A percentile compares a stretch with the other conserved stretches of the same genome.
These are phyloP conservation scores for Paraphoma chrysanthemicola DNA, from an alignment of 2,329 filamentous ascomycete genomes.

Conservation along the genomic window DNA sequence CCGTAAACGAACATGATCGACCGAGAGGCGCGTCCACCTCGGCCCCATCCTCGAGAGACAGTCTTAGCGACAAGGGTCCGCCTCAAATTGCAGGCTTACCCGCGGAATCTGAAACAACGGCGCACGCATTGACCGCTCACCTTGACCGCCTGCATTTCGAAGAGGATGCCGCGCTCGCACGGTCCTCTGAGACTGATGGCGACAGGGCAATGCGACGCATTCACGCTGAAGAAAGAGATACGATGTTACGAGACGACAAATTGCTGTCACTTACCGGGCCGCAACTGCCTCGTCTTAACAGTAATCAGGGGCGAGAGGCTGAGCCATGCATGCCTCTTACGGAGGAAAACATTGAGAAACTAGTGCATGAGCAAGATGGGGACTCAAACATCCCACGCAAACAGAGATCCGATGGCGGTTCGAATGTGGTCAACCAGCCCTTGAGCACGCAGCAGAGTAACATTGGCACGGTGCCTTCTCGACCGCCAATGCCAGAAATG, in stretches of 20 bases:
- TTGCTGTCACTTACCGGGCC: constrained; percentile 57
- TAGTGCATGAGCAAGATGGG: constrained; percentile 37
- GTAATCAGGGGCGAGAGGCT: constrained; percentile 21
- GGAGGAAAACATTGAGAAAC: constrained; percentile 45
- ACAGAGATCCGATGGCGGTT: constrained; percentile 15
- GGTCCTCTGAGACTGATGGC: constrained; percentile 52
- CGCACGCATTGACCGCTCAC: constrained; percentile 40
- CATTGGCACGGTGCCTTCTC: constrained; percentile 11
- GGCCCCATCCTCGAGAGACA: constrained; percentile 19
- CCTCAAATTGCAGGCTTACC: constrained; percentile 34
- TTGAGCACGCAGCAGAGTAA: constrained; percentile 24
- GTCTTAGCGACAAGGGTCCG: constrained; percentile 35
- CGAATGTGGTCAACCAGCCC: constrained; percentile 23
- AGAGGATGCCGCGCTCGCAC: constrained; percentile 48
- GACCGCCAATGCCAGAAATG: constrained; percentile 25
- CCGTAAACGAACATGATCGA: constrained; percentile 38
- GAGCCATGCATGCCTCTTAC: constrained; percentile 42
- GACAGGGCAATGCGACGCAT: constrained; percentile 56
- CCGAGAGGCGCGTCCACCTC: constrained; percentile 20
- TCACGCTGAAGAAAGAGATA: constrained; percentile 63
- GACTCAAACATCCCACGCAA: constrained; percentile 19
- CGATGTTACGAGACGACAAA: constrained; percentile 61
- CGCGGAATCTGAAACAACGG: constrained; percentile 44
- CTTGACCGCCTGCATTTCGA: constrained; percentile 48
- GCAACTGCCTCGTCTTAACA: constrained; percentile 29